Evolutionary conservation across 805 yeast genomes (phyloP), one percentile per base, ranked within the genome.

Genomic region (Phaffomyces antillensis): DNA sequence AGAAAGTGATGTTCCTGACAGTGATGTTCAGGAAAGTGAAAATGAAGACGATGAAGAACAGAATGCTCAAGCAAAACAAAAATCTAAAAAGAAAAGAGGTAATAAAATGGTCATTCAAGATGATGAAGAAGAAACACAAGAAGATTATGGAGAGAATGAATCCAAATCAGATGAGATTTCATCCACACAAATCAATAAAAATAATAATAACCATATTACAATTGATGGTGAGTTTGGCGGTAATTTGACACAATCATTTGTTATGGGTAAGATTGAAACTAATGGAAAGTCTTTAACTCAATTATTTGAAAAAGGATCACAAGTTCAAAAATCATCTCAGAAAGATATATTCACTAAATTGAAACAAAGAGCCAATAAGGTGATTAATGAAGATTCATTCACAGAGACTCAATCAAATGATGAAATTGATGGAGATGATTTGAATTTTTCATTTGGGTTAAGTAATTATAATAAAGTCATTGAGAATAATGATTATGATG

Each of bases 401-500:
- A n/a, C 25, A 17, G 42, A 33, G 12, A 28, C 30, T 10, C 30
- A 28, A 28, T 28, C 30, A 28, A 34, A 7, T 34, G 33, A 25
- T 30, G 18, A 24, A n/a, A 15, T 38, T 20, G 32, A 17, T n/a
- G 32, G 20, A 12, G 26, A 30, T 18, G 16, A n/a, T 13, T 20
- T 23, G 10, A 35, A 16, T 15, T 26, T 38, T 9, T 18, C 35
- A 7, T 15, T 40, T 25, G 37, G 24, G 12, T 18, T 34, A 10
- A 17, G 15, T 18, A 34, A 34, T 25, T 17, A 3, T 16, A 34
- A 34, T 4, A 34, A 25, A 18, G 33, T 12, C 17, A 36, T n/a
- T 38, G 26, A 46, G 3, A 58, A 44, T 15, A 62, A 61, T 17
- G 64, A 57, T 17, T 68, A 60, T n/a, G 56, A 57, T 11, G 58